Evolutionary conservation across 2,329 filamentous ascomycete genomes (phyloP).

Genomic region (Drechmeria coniospora): DNA sequence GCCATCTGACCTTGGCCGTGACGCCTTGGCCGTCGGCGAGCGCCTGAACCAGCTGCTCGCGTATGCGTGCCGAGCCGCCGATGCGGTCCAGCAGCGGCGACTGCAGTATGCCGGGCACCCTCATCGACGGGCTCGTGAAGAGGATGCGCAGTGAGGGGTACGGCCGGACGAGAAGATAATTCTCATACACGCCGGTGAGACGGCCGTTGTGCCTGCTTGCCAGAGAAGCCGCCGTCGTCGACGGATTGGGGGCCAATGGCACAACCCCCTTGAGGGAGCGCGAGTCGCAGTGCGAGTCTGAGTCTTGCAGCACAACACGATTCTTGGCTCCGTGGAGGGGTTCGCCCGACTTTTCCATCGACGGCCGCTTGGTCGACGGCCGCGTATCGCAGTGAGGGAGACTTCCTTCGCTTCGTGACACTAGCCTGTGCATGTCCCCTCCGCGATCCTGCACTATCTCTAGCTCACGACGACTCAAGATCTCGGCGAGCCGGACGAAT

Average conservation of each 20-base stretch:
- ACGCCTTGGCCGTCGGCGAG: constrained; percentile 54
- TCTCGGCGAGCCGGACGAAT: constrained; percentile 50
- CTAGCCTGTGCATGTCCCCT: constrained; percentile 42
- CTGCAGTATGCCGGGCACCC: constrained; percentile 52
- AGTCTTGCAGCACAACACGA: constrained; percentile 6
- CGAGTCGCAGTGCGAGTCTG: constrained; percentile 1
- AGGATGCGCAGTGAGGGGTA: constrained; percentile 50
- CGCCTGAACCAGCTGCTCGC: constrained; percentile 36
- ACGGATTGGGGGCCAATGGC: too few relatives aligned
- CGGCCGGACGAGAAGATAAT: constrained; percentile 51
- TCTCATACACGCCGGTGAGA: constrained; percentile 23
- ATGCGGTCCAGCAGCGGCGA: constrained; percentile 39
- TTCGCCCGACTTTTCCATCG: neutral
- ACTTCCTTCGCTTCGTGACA: constrained; percentile 4
- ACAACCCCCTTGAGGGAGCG: neutral
- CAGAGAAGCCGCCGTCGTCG: constrained; percentile 1
- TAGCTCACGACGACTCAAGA: constrained; percentile 53
- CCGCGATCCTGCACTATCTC: constrained; percentile 46
- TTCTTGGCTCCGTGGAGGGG: constrained; percentile 2
- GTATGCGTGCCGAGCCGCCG: constrained; percentile 30
- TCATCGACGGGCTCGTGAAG: constrained; percentile 52
- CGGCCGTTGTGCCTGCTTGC: constrained; percentile 9
- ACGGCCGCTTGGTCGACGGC: neutral
- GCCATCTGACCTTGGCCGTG: constrained; percentile 47
- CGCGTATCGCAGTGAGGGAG: constrained; percentile 2